A percentile compares a stretch with the other conserved stretches of the same genome.
Evolutionary conservation across 805 yeast genomes (phyloP).

Genomic region (Maudiozyma saulgeensis): DNA sequence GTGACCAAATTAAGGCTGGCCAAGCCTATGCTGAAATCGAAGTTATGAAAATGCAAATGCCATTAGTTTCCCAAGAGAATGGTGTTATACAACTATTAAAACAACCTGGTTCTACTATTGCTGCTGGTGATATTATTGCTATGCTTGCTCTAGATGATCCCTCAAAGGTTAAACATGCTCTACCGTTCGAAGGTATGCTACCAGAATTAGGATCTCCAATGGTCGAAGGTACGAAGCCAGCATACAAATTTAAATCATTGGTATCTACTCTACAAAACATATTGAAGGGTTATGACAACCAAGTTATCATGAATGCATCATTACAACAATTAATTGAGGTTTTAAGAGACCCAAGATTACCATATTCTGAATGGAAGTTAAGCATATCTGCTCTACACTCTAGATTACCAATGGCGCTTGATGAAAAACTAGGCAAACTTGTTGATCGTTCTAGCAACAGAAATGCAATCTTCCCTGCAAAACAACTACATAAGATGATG

Average conservation of each 20-base stretch:
- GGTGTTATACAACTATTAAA: slow-evolving; percentile 88
- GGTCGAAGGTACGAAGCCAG: slow-evolving; percentile 75
- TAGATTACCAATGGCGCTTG: slow-evolving; percentile 73
- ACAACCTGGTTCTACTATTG: slow-evolving; percentile 96
- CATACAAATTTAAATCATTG: slow-evolving; percentile 56
- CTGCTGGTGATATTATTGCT: slow-evolving; percentile 95
- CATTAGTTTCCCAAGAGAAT: slow-evolving; percentile 83
- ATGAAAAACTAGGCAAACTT: slow-evolving; percentile 51
- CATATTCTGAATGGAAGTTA: slow-evolving; percentile 85
- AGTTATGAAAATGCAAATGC: slow-evolving; percentile 99
- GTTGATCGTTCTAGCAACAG: slow-evolving; percentile 58
- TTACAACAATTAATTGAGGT: slow-evolving; percentile 63
- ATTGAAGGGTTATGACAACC: slow-evolving; percentile 87
- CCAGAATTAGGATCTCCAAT: slow-evolving; percentile 82
- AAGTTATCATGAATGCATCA: slow-evolving; percentile 82
- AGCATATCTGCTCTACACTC: slow-evolving; percentile 86
- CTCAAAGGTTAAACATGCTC: slow-evolving; percentile 91
- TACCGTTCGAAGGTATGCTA: slow-evolving; percentile 87
- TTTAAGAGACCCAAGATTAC: slow-evolving; percentile 71
- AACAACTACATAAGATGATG: slow-evolving; percentile 63
- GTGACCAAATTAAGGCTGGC: slow-evolving; percentile 86
- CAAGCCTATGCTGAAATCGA: slow-evolving; percentile 97
- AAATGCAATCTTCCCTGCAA: slow-evolving; percentile 86
- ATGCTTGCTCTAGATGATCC: slow-evolving; percentile 93
- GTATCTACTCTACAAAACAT: slow-evolving; percentile 63